Conservation (phyloP, 768 basidiomycete genomes). For the Hirschioporus abietinus region DNA sequence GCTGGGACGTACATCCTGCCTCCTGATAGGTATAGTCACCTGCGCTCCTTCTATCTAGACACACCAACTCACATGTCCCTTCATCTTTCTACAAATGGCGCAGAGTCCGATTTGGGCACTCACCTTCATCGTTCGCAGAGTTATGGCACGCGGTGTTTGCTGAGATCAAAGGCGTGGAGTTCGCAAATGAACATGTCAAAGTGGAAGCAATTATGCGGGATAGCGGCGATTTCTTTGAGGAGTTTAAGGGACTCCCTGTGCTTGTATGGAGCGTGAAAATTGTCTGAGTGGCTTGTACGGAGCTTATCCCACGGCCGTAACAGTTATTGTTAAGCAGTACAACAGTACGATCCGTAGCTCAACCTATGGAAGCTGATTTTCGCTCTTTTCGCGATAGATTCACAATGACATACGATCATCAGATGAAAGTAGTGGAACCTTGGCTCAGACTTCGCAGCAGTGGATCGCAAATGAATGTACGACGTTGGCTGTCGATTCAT, state of each 20-base stretch:
- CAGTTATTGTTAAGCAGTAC: too few species aligned
- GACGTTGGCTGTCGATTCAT: too few species aligned
- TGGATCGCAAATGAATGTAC: too few species aligned
- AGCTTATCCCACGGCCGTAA: too few species aligned
- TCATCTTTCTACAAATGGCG: neutral
- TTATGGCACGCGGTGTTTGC: conserved; percentile 25
- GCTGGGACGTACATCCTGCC: neutral
- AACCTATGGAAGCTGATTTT: neutral
- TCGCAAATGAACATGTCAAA: conserved; percentile 15
- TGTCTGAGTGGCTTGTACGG: neutral
- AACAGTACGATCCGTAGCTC: neutral
- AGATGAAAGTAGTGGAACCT: neutral
- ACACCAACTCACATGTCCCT: neutral
- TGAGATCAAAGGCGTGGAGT: conserved; percentile 19
- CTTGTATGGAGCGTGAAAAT: neutral
- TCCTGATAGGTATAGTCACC: neutral
- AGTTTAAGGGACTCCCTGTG: neutral
- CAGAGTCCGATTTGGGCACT: conserved; percentile 26
- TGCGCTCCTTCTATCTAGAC: too few species aligned
- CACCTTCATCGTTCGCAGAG: conserved; percentile 22
- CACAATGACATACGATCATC: neutral
- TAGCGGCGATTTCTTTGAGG: neutral
- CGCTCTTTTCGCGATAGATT: neutral
- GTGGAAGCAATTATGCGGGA: conserved; percentile 16
- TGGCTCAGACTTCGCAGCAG: too few species aligned